Evolutionary conservation across 2,329 filamentous ascomycete genomes (phyloP).

Genomic region (Ophiostoma perfectum): DNA sequence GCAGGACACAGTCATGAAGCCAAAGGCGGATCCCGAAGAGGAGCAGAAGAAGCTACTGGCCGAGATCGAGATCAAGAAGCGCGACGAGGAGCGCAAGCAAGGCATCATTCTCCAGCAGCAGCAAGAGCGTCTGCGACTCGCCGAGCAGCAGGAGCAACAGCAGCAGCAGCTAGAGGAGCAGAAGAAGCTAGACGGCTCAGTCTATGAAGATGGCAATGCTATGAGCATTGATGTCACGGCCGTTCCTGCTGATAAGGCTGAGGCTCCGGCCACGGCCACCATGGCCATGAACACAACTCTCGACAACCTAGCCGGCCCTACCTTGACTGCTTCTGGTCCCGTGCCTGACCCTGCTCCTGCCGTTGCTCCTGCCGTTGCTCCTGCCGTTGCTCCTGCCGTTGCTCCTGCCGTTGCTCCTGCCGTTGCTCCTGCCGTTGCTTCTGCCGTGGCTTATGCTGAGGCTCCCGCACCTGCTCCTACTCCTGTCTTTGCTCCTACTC

Average conservation of each 20-base stretch:
- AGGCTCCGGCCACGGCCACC: not conserved
- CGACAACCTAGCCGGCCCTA: no score
- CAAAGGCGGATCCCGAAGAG: not conserved
- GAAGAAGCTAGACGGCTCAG: not conserved
- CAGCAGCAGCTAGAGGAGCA: no score
- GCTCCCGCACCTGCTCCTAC: not conserved
- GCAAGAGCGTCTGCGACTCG: not conserved
- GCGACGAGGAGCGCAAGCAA: not conserved
- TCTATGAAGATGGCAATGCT: not conserved
- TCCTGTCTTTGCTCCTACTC: not conserved
- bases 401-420: not conserved
- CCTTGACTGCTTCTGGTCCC: not conserved
- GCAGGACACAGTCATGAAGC: slow-evolving; percentile 38
- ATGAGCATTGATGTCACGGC: not conserved
- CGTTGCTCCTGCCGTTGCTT: not conserved
- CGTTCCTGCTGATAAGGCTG: not conserved
- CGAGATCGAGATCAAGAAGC: not conserved
- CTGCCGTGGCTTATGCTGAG: not conserved
- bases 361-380: not conserved
- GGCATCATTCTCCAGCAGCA: not conserved
- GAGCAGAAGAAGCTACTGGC: not conserved
- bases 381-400: not conserved
- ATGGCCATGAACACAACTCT: not conserved
- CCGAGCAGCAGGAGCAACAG: not conserved
- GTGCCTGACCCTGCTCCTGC: not conserved